Evolutionary conservation across 352 stramenopile genomes (phyloP).

Genomic region (Phytophthora melonis): DNA sequence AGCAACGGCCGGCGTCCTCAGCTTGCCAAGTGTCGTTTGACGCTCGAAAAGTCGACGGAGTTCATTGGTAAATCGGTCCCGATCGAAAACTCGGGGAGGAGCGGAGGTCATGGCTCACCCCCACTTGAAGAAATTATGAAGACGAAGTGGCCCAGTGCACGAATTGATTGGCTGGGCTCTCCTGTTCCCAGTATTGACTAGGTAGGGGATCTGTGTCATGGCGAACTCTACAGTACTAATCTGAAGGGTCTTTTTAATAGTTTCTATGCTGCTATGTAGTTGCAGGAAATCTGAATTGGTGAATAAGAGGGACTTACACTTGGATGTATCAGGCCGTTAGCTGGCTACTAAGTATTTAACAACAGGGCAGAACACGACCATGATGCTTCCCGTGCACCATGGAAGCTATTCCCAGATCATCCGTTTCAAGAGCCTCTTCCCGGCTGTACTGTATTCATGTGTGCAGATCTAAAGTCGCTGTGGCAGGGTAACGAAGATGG

Average conservation of each 20-base stretch:
- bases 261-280: no score
- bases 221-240: no score
- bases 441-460: neutral
- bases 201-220: neutral
- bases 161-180: constrained; percentile 59
- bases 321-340: no score
- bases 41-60: constrained; percentile 41
- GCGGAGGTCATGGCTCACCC: constrained; percentile 55
- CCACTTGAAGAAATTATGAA: constrained; percentile 83
- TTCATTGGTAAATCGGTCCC: constrained; percentile 80
- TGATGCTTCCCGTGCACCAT: no score
- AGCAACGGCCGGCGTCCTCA: constrained; percentile 34
- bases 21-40: constrained; percentile 56
- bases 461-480: neutral
- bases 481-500: neutral
- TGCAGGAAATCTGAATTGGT: no score
- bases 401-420: neutral
- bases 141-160: constrained; percentile 73
- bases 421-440: neutral
- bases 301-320: no score
- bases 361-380: no score
- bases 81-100: constrained; percentile 49
- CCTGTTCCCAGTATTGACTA: constrained; percentile 63
- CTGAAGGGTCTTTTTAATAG: no score
- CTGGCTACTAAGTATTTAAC: no score